phyloP scores from a whole-genome alignment of 192 early-diverging fungal genomes.

The Backusella psychrophila region DNA sequence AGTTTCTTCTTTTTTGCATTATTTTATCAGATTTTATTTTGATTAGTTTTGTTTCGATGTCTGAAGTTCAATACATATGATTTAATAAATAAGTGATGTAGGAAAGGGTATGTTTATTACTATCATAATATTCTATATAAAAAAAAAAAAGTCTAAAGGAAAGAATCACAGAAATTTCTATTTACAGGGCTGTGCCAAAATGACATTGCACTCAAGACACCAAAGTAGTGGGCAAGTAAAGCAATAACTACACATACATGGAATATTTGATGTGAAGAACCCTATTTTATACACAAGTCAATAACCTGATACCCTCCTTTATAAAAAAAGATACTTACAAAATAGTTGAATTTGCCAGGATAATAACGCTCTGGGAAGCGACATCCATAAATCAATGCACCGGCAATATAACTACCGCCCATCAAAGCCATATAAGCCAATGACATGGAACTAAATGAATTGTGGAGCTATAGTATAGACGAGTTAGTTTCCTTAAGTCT shows the following conservation, averaged over 20 bases:
- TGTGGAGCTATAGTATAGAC: not conserved
- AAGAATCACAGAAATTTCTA: not conserved
- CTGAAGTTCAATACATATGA: too few relatives aligned
- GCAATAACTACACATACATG: conserved; percentile 81
- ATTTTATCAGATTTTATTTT: too few relatives aligned
- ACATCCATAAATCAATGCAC: conserved; percentile 82
- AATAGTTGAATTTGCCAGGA: conserved; percentile 11
- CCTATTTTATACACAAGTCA: too few relatives aligned
- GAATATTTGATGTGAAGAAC: conserved; percentile 88
- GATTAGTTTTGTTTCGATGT: too few relatives aligned
- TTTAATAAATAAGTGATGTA: not conserved
- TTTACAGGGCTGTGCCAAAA: conserved; percentile 47
- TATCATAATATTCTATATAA: not conserved
- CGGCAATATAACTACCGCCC: conserved; percentile 77
- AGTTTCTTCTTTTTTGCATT: not conserved
- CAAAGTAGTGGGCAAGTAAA: conserved; percentile 67
- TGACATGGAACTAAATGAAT: conserved; percentile 49
- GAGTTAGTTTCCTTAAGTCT: not conserved
- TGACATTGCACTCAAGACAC: conserved; percentile 56
- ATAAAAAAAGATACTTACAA: conserved; percentile 9
- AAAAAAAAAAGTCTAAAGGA: not conserved
- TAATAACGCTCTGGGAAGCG: conserved; percentile 6
- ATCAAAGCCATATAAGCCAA: conserved; percentile 64
- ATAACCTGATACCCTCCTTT: not conserved
- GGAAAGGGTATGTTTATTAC: not conserved